These are phyloP conservation scores for Peterozyma toletana DNA, from an alignment of 805 yeast genomes.

Conservation along the genomic window DNA sequence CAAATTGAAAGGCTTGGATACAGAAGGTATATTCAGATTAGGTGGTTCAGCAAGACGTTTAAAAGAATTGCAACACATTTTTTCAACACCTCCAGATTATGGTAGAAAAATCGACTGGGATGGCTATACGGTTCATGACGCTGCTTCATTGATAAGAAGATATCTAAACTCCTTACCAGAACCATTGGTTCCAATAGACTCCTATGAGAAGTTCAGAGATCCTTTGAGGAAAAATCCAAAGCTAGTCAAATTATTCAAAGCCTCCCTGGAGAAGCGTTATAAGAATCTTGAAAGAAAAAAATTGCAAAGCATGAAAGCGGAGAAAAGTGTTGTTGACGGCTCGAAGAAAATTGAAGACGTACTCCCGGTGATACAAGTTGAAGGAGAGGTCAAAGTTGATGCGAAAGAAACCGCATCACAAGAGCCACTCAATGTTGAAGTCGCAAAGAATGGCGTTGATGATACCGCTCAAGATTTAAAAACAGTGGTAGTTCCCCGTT, in stretches of 20 bases:
- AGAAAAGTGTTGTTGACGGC: neutral
- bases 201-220: slow-evolving; percentile 72
- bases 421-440: neutral
- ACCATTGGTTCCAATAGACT: slow-evolving; percentile 75
- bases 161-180: slow-evolving; percentile 85
- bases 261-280: slow-evolving; percentile 36
- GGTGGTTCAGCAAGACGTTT: slow-evolving; percentile 89
- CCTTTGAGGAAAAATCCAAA: slow-evolving; percentile 65
- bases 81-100: slow-evolving; percentile 82
- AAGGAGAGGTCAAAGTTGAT: neutral
- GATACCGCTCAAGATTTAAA: neutral
- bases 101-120: slow-evolving; percentile 90
- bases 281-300: slow-evolving; percentile 14
- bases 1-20: slow-evolving; percentile 68
- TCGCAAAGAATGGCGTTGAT: neutral
- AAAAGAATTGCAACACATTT: slow-evolving; percentile 74
- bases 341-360: neutral
- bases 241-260: slow-evolving; percentile 58
- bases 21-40: slow-evolving; percentile 89
- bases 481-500: neutral
- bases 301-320: neutral
- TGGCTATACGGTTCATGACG: slow-evolving; percentile 93
- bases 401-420: neutral
- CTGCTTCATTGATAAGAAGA: slow-evolving; percentile 83
- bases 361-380: neutral